Base-by-base conservation (phyloP, 345 rosid genomes). In the Gossypium sturtianum region DNA sequence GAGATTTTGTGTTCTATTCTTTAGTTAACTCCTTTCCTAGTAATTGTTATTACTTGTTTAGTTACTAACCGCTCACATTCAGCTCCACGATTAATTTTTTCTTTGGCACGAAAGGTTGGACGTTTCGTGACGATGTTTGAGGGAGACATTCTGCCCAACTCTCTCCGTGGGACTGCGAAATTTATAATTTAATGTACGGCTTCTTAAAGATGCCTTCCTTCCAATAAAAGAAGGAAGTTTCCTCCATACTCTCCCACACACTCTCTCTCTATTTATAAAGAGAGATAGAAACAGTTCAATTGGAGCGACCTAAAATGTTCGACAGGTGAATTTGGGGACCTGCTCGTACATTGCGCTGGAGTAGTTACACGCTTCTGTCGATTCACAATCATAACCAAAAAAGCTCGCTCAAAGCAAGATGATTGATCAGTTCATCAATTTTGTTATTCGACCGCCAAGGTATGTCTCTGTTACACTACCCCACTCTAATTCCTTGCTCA, bases 381-480 rank as follows among this genome's bases (percentile, higher is more conserved):
- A 13, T 54, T 70, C 66, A 29, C 74, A 61, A 53, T 73, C 63
- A 34, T 34, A 34, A 5, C 41, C 7, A 34, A 34, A 63, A 78
- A 60, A 67, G 72, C 52, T 66, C 63, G 27, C n/a, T 11, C 12
- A 23, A 51, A 64, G 66, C 73, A 73, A 80, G 76, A 88, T 95
- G 98, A 95, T 95, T 66, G 99, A 91, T 51, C 99, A 93, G 87
- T 95, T 95, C 88, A 93, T 95, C 86, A 91, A 93, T 85, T 95
- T 95, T 76, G 94, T 95, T 19, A 93, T 95, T 82, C 93, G 99
- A 64, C 99, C 99, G 80, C 99, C 99, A 70, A 91, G 98, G 98
- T 94, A 83, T 61, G 48, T 58, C 51, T 65, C 58, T 75, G 60
- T 47, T 68, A 38, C 10, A 54, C 25, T 53, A 57, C n/a, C 52